Evolutionary conservation across 805 yeast genomes (phyloP).

Genomic region (Pichia kluyveri): DNA sequence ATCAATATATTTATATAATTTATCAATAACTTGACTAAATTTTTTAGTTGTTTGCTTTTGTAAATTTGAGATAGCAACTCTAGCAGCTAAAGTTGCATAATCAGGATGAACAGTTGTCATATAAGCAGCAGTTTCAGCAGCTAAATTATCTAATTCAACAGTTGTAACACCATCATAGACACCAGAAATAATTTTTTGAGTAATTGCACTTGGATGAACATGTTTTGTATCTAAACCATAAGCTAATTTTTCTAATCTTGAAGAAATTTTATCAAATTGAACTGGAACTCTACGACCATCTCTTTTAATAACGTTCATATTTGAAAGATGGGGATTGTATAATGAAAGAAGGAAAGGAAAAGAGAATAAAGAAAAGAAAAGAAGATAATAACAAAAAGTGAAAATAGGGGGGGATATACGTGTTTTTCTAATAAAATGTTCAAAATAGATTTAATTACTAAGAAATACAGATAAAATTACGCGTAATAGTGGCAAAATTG

Average conservation of each 20-base stretch:
- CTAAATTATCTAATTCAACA: slow-evolving; percentile 41
- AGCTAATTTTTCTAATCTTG: slow-evolving; percentile 86
- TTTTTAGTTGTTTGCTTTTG: slow-evolving; percentile 79
- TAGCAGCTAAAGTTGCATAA: slow-evolving; percentile 87
- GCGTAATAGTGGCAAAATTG: too few relatives aligned
- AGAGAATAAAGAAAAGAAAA: background rate
- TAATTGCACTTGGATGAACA: slow-evolving; percentile 91
- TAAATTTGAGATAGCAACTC: slow-evolving; percentile 78
- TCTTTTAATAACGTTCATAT: slow-evolving; percentile 81
- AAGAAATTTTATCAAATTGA: slow-evolving; percentile 93
- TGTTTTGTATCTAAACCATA: slow-evolving; percentile 88
- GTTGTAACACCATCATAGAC: slow-evolving; percentile 97
- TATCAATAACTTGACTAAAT: slow-evolving; percentile 71
- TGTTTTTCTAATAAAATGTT: too few relatives aligned
- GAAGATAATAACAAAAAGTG: background rate
- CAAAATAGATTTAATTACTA: too few relatives aligned
- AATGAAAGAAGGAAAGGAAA: background rate
- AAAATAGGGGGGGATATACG: too few relatives aligned
- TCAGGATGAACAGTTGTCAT: slow-evolving; percentile 94
- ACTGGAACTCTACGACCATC: slow-evolving; percentile 94
- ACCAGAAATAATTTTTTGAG: slow-evolving; percentile 92
- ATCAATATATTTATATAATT: slow-evolving; percentile 54
- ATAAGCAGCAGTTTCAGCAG: slow-evolving; percentile 92
- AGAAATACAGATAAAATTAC: too few relatives aligned
- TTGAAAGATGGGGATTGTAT: background rate